Conservation (phyloP, 2,329 filamentous ascomycete genomes). For the Pestalotiopsis sp. region DNA sequence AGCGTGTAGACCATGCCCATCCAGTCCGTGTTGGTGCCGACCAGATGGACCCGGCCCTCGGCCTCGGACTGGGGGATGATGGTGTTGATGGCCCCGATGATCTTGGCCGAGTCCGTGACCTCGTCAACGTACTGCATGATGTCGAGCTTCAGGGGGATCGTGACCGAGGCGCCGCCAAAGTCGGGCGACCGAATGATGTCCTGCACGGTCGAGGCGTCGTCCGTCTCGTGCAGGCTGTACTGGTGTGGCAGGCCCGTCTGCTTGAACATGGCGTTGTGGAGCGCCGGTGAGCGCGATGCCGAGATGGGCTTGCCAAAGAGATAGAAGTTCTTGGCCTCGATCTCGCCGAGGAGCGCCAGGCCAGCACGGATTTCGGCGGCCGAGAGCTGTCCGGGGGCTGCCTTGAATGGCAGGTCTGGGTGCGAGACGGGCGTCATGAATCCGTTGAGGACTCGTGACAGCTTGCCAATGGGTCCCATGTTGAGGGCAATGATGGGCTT, state of each 20-base stretch:
- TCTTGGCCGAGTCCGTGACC: conserved; percentile 74
- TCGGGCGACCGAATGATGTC: conserved; percentile 67
- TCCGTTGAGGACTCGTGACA: conserved; percentile 85
- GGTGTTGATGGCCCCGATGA: conserved; percentile 94
- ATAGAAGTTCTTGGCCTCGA: conserved; percentile 76
- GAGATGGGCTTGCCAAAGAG: conserved; percentile 86
- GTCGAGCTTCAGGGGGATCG: conserved; percentile 91
- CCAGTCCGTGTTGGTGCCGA: conserved; percentile 96
- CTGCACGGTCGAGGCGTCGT: conserved; percentile 60
- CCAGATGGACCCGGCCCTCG: conserved; percentile 52
- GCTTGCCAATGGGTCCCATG: conserved; percentile 86
- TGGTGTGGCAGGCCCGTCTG: conserved; percentile 78
- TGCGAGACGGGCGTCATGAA: conserved; percentile 97
- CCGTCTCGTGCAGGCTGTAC: conserved; percentile 79
- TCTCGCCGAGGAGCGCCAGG: conserved; percentile 76
- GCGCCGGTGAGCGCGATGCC: conserved; percentile 79
- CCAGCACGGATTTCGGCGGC: conserved; percentile 84
- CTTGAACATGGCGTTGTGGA: conserved; percentile 85
- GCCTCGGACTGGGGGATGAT: conserved; percentile 64
- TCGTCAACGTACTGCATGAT: conserved; percentile 81
- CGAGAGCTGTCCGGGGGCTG: conserved; percentile 90
- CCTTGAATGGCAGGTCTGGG: conserved; percentile 84
- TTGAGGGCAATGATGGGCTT: conserved; percentile 94
- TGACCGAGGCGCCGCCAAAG: conserved; percentile 94
- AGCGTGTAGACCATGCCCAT: conserved; percentile 85